A percentile compares a stretch with the other conserved stretches of the same genome.
These are phyloP conservation scores for Oryza glaberrima DNA, from an alignment of 176 grass and related monocot genomes.

Conservation along the genomic window DNA sequence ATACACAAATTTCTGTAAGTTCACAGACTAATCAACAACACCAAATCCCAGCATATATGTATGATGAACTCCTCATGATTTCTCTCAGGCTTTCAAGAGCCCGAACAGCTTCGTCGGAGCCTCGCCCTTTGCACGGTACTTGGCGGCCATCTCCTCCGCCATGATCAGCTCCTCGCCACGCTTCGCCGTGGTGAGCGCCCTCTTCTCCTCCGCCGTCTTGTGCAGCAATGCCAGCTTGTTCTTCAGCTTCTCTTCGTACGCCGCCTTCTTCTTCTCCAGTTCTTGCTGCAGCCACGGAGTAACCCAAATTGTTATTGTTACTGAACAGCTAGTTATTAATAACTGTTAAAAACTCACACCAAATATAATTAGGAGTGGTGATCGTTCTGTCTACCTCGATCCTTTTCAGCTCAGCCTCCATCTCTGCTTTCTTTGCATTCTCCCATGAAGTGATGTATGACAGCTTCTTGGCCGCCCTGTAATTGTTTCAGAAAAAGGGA, in stretches of 20 bases:
- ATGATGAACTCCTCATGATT: not conserved
- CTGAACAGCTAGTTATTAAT: not conserved
- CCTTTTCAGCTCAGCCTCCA: conserved; percentile 62
- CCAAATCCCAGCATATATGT: not conserved
- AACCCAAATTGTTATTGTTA: not conserved
- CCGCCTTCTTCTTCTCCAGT: conserved; percentile 79
- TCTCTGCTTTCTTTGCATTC: conserved; percentile 54
- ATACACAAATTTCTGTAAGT: not conserved
- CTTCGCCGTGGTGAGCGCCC: conserved; percentile 57
- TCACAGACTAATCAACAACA: not conserved
- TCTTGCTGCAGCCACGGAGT: conserved; percentile 52
- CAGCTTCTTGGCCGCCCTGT: conserved; percentile 69
- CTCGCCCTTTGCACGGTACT: conserved; percentile 67
- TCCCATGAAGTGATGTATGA: conserved; percentile 67
- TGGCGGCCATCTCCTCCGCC: conserved; percentile 72
- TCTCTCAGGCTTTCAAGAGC: conserved; percentile 51
- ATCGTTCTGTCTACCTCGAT: conserved; percentile 48
- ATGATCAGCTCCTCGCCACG: conserved; percentile 64
- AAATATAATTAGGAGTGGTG: not conserved
- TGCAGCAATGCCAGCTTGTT: conserved; percentile 75
- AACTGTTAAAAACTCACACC: not conserved
- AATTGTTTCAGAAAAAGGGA: not conserved
- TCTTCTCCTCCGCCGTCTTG: conserved; percentile 82
- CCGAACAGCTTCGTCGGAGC: conserved; percentile 69
- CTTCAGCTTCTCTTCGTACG: conserved; percentile 69